Percentiles rank a stretch among this genome's conserved stretches.
Conservation (phyloP, 805 yeast genomes). For the Saccharomycopsis schoenii region DNA sequence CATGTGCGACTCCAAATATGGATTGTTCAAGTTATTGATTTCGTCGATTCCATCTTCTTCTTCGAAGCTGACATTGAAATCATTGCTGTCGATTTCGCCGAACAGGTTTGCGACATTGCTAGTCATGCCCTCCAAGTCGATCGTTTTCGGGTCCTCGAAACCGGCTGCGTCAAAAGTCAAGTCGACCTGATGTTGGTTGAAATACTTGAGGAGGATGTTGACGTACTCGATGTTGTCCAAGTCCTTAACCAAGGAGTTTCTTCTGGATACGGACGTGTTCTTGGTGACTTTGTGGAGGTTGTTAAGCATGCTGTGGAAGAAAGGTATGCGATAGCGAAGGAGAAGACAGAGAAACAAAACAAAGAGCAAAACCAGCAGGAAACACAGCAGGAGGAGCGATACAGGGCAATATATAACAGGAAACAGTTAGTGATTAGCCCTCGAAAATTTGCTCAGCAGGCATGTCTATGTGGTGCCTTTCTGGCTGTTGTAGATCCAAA, state of each 20-base stretch:
- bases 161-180: neutral
- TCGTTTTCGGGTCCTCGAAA: no score
- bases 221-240: conserved; percentile 10
- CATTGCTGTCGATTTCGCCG: neutral
- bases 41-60: neutral
- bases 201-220: conserved; percentile 7
- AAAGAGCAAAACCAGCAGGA: no score
- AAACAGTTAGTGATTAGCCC: no score
- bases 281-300: neutral
- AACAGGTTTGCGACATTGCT: neutral
- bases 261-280: neutral
- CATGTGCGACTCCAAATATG: neutral
- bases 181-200: neutral
- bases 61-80: neutral
- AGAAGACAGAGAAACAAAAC: no score
- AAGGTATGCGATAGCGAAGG: neutral
- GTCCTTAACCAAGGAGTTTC: conserved; percentile 2
- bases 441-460: no score
- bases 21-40: neutral
- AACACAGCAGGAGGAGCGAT: no score
- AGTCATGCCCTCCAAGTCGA: neutral
- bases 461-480: no score
- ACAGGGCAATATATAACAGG: no score
- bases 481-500: no score
- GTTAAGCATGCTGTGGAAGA: neutral